Percentiles rank a stretch among this genome's conserved stretches.
These are phyloP conservation scores for Aspergillus carlsbadensis DNA, from an alignment of 495 filamentous ascomycete species.

Conservation along the genomic window DNA sequence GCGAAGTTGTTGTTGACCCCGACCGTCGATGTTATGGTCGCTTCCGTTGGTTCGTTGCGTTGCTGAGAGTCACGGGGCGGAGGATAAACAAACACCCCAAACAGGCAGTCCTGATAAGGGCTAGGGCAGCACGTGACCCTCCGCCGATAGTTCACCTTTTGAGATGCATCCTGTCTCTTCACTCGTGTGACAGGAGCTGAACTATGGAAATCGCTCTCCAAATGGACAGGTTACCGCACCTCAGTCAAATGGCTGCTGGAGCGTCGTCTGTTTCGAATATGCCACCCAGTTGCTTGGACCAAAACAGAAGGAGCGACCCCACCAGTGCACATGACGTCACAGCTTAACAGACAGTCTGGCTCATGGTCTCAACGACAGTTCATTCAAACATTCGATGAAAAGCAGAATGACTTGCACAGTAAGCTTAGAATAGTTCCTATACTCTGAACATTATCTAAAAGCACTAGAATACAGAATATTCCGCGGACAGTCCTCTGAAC, in stretches of 20 bases:
- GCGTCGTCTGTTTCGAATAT: too few species aligned
- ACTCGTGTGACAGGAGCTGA: too few species aligned
- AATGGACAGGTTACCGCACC: too few species aligned
- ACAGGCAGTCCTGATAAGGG: constrained; percentile 41
- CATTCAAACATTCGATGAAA: not conserved
- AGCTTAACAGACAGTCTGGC: too few species aligned
- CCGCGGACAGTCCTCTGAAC: constrained; percentile 42
- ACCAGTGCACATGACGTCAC: too few species aligned
- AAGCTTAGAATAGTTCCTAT: not conserved
- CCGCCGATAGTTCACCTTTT: too few species aligned
- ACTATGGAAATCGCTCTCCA: too few species aligned
- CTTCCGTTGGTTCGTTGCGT: not conserved
- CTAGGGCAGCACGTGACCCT: constrained; percentile 27
- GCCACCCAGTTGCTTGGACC: too few species aligned
- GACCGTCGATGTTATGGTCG: not conserved
- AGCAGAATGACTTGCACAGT: constrained; percentile 8
- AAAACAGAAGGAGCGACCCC: not conserved
- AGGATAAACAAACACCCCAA: constrained; percentile 52
- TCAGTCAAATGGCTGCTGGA: too few species aligned
- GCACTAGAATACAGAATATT: constrained; percentile 25
- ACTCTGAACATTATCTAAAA: not conserved
- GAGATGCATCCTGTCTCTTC: too few species aligned
- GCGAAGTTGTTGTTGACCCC: not conserved
- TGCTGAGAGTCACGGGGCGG: constrained; percentile 24
- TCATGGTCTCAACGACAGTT: too few species aligned